Conservation (phyloP, 805 yeast genomes). For the Kazachstania bromeliacearum region DNA sequence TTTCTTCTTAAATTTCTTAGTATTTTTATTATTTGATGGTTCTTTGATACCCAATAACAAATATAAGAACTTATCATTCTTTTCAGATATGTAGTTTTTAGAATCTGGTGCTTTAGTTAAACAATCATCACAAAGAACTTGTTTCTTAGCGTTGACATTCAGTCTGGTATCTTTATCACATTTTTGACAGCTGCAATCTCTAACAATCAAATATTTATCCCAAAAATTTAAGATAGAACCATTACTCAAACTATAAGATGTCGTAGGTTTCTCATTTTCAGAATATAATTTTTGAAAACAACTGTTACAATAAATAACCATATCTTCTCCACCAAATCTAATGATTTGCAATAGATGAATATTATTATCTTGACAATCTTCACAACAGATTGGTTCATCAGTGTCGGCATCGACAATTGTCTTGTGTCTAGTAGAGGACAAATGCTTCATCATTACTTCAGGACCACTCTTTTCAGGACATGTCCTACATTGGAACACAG, state of each 20-base stretch:
- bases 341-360: constrained; percentile 44
- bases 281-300: constrained; percentile 36
- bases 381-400: constrained; percentile 42
- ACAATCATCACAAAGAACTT: constrained; percentile 39
- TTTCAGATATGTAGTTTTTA: constrained; percentile 34
- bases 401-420: constrained; percentile 29
- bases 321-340: constrained; percentile 47
- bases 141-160: constrained; percentile 25
- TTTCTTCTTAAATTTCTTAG: constrained; percentile 15
- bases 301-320: constrained; percentile 38
- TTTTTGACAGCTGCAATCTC: constrained; percentile 40
- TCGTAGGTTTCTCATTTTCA: constrained; percentile 32
- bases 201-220: constrained; percentile 38
- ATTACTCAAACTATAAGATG: constrained; percentile 42
- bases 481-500: constrained; percentile 36
- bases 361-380: constrained; percentile 45
- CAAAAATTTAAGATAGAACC: constrained; percentile 46
- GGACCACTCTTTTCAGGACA: constrained; percentile 33
- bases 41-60: constrained; percentile 42
- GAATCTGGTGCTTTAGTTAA: constrained; percentile 18
- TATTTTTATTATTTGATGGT: constrained; percentile 7
- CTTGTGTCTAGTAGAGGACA: constrained; percentile 46
- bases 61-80: constrained; percentile 38
- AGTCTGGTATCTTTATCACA: constrained; percentile 34
- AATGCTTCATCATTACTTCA: constrained; percentile 41